These are phyloP conservation scores for Paraurostyla sp. DNA, from an alignment of 73 alveolate genomes.

Conservation along the genomic window DNA sequence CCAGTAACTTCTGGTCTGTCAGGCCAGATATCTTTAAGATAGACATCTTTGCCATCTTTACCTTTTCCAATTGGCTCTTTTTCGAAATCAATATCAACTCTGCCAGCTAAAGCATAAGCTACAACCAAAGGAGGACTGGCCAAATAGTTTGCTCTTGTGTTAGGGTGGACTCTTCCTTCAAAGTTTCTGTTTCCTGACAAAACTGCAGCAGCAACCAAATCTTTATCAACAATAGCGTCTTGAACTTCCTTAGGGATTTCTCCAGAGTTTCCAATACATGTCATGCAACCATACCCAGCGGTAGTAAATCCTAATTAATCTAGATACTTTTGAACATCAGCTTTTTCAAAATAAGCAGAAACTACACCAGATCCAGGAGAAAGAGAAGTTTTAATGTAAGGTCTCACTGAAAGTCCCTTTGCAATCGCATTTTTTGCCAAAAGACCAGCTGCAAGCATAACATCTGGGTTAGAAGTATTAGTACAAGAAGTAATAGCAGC, in stretches of 20 bases:
- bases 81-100: constrained; percentile 83
- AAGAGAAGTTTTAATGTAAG: constrained; percentile 90
- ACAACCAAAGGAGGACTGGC: constrained; percentile 96
- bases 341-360: constrained; percentile 78
- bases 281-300: constrained; percentile 97
- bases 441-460: constrained; percentile 94
- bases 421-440: constrained; percentile 94
- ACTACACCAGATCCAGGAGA: constrained; percentile 96
- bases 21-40: constrained; percentile 83
- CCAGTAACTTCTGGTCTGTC: constrained; percentile 77
- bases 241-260: constrained; percentile 80
- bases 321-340: constrained; percentile 80
- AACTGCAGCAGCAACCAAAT: constrained; percentile 91
- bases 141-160: constrained; percentile 90
- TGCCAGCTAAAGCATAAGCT: constrained; percentile 89
- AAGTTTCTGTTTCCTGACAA: constrained; percentile 94
- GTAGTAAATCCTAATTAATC: constrained; percentile 89
- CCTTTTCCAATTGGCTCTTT: constrained; percentile 75
- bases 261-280: constrained; percentile 95
- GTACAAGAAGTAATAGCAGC: constrained; percentile 97
- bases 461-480: constrained; percentile 94
- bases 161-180: constrained; percentile 94
- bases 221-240: constrained; percentile 82
- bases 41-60: constrained; percentile 69
- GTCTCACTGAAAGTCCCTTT: constrained; percentile 82